A percentile compares a stretch with the other conserved stretches of the same genome.
phyloP scores from a whole-genome alignment of 1,284 basidiomycete genomes.

The Microbotryum saponariae region DNA sequence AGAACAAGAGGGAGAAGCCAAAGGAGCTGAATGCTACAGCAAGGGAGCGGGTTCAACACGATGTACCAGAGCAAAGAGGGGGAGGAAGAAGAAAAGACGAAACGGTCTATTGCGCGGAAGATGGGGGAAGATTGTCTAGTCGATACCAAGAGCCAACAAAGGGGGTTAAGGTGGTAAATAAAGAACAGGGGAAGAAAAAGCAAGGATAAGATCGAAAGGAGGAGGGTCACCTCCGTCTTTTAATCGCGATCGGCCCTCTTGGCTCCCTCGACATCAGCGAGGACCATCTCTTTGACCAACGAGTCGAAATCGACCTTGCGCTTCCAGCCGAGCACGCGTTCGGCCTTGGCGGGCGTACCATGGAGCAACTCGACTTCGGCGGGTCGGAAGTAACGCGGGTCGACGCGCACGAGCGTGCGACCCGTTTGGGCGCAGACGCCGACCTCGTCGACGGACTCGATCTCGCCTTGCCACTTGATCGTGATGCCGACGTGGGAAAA shows the following conservation, averaged over 20 bases:
- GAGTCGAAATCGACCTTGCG: conserved; percentile 68
- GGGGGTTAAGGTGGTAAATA: too few relatives aligned
- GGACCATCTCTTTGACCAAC: conserved; percentile 82
- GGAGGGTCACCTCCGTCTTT: neutral
- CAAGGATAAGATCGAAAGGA: too few relatives aligned
- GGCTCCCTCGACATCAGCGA: conserved; percentile 53
- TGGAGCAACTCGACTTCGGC: conserved; percentile 85
- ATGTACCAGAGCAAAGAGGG: too few relatives aligned
- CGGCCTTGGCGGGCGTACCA: conserved; percentile 76
- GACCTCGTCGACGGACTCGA: conserved; percentile 55
- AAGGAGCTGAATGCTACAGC: too few relatives aligned
- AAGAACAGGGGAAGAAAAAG: too few relatives aligned
- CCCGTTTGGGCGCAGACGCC: conserved; percentile 60
- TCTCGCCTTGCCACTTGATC: conserved; percentile 64
- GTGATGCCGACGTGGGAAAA: conserved; percentile 60
- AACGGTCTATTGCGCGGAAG: too few relatives aligned
- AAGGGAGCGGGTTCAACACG: too few relatives aligned
- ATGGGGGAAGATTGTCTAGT: too few relatives aligned
- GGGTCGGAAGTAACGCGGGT: conserved; percentile 65
- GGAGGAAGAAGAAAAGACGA: too few relatives aligned
- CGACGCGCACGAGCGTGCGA: conserved; percentile 66
- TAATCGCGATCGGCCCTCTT: conserved; percentile 29
- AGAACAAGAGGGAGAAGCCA: too few relatives aligned
- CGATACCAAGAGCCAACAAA: too few relatives aligned
- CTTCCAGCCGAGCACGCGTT: conserved; percentile 74